These are phyloP conservation scores for Yarrowia galli DNA, from an alignment of 1,139 yeast genomes.

Conservation along the genomic window DNA sequence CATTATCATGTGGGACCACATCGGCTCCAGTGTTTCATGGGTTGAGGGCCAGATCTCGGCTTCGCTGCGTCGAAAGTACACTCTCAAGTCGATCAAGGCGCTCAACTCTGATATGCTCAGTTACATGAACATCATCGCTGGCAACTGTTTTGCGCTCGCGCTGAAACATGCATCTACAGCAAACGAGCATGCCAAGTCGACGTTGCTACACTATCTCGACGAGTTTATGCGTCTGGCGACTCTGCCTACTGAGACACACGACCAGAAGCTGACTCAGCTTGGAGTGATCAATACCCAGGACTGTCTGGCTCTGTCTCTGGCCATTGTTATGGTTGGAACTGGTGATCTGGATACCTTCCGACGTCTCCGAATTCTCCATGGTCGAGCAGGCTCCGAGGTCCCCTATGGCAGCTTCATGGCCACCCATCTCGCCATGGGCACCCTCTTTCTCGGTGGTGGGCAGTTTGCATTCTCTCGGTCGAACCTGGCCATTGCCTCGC, in stretches of 20 bases:
- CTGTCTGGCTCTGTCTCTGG: constrained; percentile 65
- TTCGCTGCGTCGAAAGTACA: constrained; percentile 43
- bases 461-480: constrained; percentile 78
- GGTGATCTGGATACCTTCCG: constrained; percentile 85
- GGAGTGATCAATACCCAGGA: constrained; percentile 67
- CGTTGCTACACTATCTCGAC: constrained; percentile 70
- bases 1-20: constrained; percentile 78
- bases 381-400: constrained; percentile 57
- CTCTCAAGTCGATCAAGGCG: constrained; percentile 45
- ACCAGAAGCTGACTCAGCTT: constrained; percentile 64
- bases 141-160: constrained; percentile 77
- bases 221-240: constrained; percentile 62
- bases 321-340: constrained; percentile 87
- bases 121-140: constrained; percentile 73
- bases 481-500: constrained; percentile 73
- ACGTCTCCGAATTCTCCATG: constrained; percentile 73
- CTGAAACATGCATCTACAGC: constrained; percentile 78
- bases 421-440: constrained; percentile 82
- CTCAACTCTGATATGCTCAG: constrained; percentile 71
- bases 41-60: constrained; percentile 57
- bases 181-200: constrained; percentile 61
- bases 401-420: constrained; percentile 81
- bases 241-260: constrained; percentile 58
- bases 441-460: constrained; percentile 90
- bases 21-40: constrained; percentile 66